Evolutionary conservation across 768 basidiomycete genomes (phyloP).

Genomic region (Lactarius vividus): DNA sequence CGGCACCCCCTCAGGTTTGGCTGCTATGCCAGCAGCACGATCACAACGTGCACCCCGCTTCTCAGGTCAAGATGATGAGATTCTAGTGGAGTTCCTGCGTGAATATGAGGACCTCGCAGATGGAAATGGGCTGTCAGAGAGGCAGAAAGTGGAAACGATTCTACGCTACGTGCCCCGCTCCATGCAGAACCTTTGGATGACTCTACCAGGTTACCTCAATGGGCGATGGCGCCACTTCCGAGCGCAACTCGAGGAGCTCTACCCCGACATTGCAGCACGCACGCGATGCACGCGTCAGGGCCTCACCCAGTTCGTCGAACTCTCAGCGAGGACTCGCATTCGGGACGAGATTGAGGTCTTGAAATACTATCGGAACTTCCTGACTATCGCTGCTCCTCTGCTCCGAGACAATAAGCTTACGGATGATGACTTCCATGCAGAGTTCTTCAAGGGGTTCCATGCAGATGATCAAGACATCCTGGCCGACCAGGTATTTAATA

Average conservation of each 20-base stretch:
- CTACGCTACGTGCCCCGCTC: neutral
- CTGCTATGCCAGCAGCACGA: neutral
- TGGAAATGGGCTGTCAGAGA: no score
- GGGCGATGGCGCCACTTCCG: neutral
- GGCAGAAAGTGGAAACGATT: neutral
- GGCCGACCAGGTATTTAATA: no score
- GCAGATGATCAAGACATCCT: no score
- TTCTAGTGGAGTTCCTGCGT: neutral
- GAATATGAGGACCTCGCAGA: neutral
- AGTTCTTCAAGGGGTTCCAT: no score
- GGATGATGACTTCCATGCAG: no score
- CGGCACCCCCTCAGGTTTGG: no score
- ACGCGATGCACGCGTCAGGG: neutral
- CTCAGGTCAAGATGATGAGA: neutral
- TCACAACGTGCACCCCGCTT: neutral
- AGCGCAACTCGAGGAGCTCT: neutral
- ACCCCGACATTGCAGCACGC: no score
- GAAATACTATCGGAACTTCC: neutral
- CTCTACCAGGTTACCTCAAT: neutral
- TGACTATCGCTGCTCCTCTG: neutral
- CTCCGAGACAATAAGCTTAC: no score
- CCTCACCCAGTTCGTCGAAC: neutral
- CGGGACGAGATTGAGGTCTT: neutral
- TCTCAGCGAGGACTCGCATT: neutral
- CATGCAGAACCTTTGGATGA: neutral